phyloP scores from a whole-genome alignment of 1,284 basidiomycete genomes.

The Mycosarcoma maydis region DNA sequence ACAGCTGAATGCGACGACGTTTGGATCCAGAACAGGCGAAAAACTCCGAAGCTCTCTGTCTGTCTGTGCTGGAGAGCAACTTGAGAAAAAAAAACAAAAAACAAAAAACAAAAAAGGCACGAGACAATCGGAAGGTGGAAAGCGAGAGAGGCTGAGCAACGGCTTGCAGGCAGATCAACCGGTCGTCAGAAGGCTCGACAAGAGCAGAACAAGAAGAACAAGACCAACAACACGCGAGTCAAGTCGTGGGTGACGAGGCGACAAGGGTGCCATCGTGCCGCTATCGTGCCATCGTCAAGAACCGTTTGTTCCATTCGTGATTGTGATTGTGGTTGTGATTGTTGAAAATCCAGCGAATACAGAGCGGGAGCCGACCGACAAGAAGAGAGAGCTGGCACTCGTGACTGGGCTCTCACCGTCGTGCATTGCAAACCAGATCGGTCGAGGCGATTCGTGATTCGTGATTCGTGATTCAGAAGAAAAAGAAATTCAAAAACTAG shows the following conservation, averaged over 20 bases:
- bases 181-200: too few species aligned
- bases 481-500: too few species aligned
- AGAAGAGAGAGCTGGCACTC: constrained; percentile 5
- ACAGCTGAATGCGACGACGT: not conserved
- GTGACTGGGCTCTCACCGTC: not conserved
- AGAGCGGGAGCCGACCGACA: constrained; percentile 17
- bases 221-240: not conserved
- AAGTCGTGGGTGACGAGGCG: not conserved
- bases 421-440: constrained; percentile 8
- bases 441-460: too few species aligned
- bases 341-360: too few species aligned
- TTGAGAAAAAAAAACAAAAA: not conserved
- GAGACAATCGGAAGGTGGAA: constrained; percentile 2
- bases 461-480: too few species aligned
- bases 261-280: too few species aligned
- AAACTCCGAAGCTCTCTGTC: constrained; percentile 2
- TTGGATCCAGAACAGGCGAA: not conserved
- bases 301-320: too few species aligned
- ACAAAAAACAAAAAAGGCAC: not conserved
- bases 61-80: too few species aligned
- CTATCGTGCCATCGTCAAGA: too few species aligned
- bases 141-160: constrained; percentile 1
- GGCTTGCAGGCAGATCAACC: not conserved
- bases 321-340: too few species aligned
- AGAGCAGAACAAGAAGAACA: not conserved